Conservation (phyloP, 176 grass and related monocot species). For the Paspalum notatum region DNA sequence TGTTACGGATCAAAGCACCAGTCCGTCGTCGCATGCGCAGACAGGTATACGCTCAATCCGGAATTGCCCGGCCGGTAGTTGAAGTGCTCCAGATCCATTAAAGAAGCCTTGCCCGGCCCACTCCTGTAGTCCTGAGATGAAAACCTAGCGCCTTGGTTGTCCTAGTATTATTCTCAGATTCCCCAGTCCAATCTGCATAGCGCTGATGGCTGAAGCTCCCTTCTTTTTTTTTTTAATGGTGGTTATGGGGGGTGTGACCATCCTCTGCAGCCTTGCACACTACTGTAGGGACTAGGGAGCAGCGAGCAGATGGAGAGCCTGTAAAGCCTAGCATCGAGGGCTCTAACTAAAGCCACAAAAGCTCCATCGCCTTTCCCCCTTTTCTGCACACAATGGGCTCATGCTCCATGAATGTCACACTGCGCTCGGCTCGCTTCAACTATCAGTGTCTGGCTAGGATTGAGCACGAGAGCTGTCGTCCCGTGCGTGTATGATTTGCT, state of each 20-base stretch:
- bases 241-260: constrained; percentile 20
- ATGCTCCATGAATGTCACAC: constrained; percentile 12
- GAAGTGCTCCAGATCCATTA: constrained; percentile 31
- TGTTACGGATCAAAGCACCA: background rate
- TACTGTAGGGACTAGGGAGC: background rate
- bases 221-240: background rate
- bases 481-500: background rate
- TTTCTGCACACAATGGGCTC: background rate
- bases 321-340: constrained; percentile 32
- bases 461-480: background rate
- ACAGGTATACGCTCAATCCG: background rate
- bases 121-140: too few relatives aligned
- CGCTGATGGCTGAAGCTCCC: background rate
- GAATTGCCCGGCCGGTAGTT: constrained; percentile 33
- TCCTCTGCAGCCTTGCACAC: constrained; percentile 17
- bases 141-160: background rate
- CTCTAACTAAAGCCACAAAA: constrained; percentile 23
- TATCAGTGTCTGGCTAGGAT: background rate
- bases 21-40: background rate
- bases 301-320: constrained; percentile 25
- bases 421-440: constrained; percentile 7
- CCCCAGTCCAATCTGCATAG: background rate
- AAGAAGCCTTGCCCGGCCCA: constrained; percentile 36
- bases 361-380: background rate
- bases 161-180: constrained; percentile 31